A percentile compares a stretch with the other conserved stretches of the same genome.
Evolutionary conservation across 2,329 filamentous ascomycete species (phyloP).

Genomic region (Trichoderma simmonsii): DNA sequence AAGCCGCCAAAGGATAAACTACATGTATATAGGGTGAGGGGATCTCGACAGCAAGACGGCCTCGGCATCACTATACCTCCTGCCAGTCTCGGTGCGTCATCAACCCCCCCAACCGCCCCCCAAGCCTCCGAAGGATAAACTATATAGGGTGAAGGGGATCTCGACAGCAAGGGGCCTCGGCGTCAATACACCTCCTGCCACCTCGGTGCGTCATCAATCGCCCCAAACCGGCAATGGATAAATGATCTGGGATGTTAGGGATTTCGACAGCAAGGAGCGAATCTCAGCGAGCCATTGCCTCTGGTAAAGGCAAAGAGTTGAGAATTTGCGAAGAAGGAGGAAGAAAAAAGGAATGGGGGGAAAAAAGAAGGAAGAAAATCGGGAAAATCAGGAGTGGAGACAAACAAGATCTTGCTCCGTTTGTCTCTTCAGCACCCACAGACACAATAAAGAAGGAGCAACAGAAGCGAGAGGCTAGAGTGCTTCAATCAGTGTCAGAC

Average conservation of each 20-base stretch:
- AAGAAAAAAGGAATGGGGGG: too few relatives aligned
- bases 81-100: background rate
- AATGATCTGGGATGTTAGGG: too few relatives aligned
- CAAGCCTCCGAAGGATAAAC: too few relatives aligned
- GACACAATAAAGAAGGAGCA: background rate
- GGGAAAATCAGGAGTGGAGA: background rate
- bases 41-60: background rate
- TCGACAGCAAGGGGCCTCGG: background rate
- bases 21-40: too few relatives aligned
- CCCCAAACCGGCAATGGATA: too few relatives aligned
- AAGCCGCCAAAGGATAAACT: too few relatives aligned
- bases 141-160: background rate
- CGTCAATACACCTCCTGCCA: background rate
- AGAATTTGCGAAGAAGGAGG: constrained; percentile 40
- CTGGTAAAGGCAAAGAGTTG: constrained; percentile 50
- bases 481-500: background rate
- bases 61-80: background rate
- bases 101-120: background rate
- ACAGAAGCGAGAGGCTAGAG: background rate
- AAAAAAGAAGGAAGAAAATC: background rate
- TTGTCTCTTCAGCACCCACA: background rate
- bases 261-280: constrained; percentile 35
- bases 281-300: constrained; percentile 39
- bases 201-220: background rate
- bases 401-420: background rate